Evolutionary conservation across 306 rosid genomes (phyloP), one percentile per base, ranked within the genome.

Genomic region (Geum urbanum): DNA sequence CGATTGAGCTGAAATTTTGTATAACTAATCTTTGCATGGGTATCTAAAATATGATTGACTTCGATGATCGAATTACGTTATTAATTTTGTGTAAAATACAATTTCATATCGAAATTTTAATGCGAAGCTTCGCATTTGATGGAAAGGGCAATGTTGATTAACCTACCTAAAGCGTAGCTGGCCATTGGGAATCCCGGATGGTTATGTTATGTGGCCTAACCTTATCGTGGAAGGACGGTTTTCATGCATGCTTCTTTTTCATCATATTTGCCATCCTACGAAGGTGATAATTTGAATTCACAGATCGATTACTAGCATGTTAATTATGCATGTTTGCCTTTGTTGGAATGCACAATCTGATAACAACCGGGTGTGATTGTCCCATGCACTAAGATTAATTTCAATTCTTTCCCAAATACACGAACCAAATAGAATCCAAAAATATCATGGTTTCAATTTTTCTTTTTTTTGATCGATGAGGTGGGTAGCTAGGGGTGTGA

Each of bases 311-410:
- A 32, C 37, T 32, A 32, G 37, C 37, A 32, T 32, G 37, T 32
- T 32, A 32, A 32, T 32, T 32, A 32, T 1, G 37, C 3, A 2
- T 2, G 2, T 27, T 1, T 32, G 37, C 37, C 37, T 0, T 32
- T 32, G 37, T 32, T 32, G 37, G 37, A 32, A 4, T 32, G 37
- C 3, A 32, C 37, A 2, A 37, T 32, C 35, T 51, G 2, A 3
- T 9, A 15, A 5, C 63, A 5, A 35, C 24, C 11, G 32, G n/a
- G 19, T 27, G 14, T 61, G 74, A 24, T 16, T 27, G 57, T 15
- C 55, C 19, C 63, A 20, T 55, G 60, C 63, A 62, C 71, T 16
- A 18, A 71, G 51, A 70, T 46, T 37, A 27, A 37, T 62, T 46
- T 53, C 64, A 76, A 24, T 62, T 76, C 7, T 7, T 32, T 32